These are phyloP conservation scores for Colletotrichum theobromicola DNA, from an alignment of 2,329 filamentous ascomycete species.

Conservation along the genomic window DNA sequence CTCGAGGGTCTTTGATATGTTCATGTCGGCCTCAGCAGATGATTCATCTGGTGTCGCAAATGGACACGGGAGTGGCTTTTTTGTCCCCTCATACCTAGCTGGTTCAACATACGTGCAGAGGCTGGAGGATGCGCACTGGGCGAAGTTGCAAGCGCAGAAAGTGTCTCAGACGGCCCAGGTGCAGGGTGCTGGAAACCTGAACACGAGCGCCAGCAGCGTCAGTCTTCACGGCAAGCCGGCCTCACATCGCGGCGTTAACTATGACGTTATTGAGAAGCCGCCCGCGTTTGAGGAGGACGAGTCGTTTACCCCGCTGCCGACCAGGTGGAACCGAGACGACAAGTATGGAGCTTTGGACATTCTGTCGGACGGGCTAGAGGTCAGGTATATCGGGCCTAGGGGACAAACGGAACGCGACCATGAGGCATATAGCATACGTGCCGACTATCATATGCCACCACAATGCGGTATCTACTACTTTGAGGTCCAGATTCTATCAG, in stretches of 20 bases:
- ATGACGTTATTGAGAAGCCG: constrained; percentile 82
- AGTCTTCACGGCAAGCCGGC: constrained; percentile 60
- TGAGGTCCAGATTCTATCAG: constrained; percentile 65
- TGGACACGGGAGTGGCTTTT: constrained; percentile 58
- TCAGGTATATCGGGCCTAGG: constrained; percentile 61
- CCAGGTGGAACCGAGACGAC: constrained; percentile 81
- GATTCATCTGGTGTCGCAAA: constrained; percentile 24
- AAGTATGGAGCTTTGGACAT: constrained; percentile 78
- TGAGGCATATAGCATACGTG: constrained; percentile 82
- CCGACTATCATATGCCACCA: constrained; percentile 85
- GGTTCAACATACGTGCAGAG: constrained; percentile 79
- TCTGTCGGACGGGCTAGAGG: constrained; percentile 73
- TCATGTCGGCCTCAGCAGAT: constrained; percentile 37
- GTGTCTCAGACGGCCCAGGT: constrained; percentile 49
- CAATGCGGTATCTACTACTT: constrained; percentile 96
- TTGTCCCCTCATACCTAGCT: constrained; percentile 83
- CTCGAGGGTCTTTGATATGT: constrained; percentile 59
- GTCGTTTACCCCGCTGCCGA: constrained; percentile 71
- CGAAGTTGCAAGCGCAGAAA: constrained; percentile 57
- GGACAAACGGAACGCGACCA: constrained; percentile 59
- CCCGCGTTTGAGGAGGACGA: constrained; percentile 65
- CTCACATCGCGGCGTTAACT: constrained; percentile 77
- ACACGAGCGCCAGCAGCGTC: constrained; percentile 56
- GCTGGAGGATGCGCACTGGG: constrained; percentile 73
- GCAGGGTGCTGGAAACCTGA: constrained; percentile 52